These are phyloP conservation scores for Eucalyptus tenuipes DNA, from an alignment of 345 rosid genomes.

Conservation along the genomic window DNA sequence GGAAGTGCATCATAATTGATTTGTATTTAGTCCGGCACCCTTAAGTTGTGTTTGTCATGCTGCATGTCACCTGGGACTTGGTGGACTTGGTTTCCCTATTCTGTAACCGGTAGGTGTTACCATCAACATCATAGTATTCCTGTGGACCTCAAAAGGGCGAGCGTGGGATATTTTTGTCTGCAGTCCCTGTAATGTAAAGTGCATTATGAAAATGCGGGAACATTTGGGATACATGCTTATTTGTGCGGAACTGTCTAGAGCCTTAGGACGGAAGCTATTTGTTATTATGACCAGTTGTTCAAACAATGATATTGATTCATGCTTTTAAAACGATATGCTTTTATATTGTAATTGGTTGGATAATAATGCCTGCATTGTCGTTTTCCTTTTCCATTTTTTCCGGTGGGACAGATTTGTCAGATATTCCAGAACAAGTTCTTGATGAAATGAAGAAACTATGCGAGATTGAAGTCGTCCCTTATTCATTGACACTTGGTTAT, in stretches of 20 bases:
- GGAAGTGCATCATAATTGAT: no score
- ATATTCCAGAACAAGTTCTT: conserved; percentile 43
- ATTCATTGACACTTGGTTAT: conserved; percentile 72
- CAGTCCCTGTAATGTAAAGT: neutral
- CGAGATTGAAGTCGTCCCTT: conserved; percentile 53
- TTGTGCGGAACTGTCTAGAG: neutral
- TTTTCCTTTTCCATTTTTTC: conserved; percentile 1
- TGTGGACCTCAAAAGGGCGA: neutral
- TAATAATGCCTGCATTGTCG: neutral
- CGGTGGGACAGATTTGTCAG: conserved; percentile 52
- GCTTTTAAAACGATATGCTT: neutral
- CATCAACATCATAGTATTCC: no score
- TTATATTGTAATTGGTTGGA: neutral
- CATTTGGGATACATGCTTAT: neutral
- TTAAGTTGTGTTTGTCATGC: no score
- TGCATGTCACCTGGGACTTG: no score
- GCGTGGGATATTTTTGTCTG: neutral
- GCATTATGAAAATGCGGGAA: neutral
- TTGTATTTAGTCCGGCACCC: no score
- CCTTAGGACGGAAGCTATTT: neutral
- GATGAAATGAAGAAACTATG: conserved; percentile 48
- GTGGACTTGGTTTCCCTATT: no score
- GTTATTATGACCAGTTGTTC: neutral
- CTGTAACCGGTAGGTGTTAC: no score
- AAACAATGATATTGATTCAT: neutral